phyloP scores from a whole-genome alignment of 352 stramenopile genomes.

The Elongisporangium undulatum region DNA sequence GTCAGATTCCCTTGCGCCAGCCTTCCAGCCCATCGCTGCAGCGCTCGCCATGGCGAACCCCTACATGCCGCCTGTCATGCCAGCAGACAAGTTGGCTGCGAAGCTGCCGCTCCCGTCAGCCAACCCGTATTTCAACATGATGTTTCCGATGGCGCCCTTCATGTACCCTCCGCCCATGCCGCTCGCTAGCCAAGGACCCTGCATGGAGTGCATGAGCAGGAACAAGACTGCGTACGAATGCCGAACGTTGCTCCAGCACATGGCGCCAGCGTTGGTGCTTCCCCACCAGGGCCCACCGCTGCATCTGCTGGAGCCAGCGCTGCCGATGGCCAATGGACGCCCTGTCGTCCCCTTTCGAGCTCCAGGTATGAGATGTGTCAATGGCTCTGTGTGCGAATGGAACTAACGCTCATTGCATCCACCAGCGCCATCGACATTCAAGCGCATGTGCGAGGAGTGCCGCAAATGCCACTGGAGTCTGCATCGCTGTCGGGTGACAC shows the following conservation, averaged over 20 bases:
- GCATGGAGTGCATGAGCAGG: conserved; percentile 14
- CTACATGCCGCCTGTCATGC: conserved; percentile 5
- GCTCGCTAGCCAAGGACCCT: conserved; percentile 13
- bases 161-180: conserved; percentile 20
- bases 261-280: conserved; percentile 25
- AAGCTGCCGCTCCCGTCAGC: conserved; percentile 43
- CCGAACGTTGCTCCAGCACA: conserved; percentile 22
- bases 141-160: conserved; percentile 29
- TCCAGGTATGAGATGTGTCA: conserved; percentile 16
- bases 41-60: neutral
- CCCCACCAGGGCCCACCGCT: conserved; percentile 19
- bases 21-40: conserved; percentile 16
- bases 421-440: conserved; percentile 28
- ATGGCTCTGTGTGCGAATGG: neutral
- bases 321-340: conserved; percentile 14
- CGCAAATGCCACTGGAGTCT: conserved; percentile 63
- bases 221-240: conserved; percentile 19
- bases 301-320: conserved; percentile 14
- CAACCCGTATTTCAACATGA: conserved; percentile 29
- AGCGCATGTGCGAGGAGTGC: conserved; percentile 68
- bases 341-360: conserved; percentile 10
- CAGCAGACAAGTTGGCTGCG: conserved; percentile 4
- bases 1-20: neutral
- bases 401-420: conserved; percentile 2
- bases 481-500: conserved; percentile 56